Conservation (phyloP, 257 asterid species). For the Salvia rosmarinus region DNA sequence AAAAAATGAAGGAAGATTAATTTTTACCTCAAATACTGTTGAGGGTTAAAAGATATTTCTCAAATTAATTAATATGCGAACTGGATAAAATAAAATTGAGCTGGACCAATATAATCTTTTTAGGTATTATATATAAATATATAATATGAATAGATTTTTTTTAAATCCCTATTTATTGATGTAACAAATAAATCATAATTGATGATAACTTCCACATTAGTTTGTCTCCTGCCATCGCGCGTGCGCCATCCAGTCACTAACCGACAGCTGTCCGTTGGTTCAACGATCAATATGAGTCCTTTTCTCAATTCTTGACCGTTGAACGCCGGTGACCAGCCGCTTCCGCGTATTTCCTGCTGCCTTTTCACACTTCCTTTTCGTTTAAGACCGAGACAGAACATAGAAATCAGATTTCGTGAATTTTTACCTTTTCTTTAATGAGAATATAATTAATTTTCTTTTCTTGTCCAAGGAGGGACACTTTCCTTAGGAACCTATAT, state of each 20-base stretch:
- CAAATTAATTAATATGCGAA: too few relatives aligned
- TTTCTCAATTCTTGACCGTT: conserved; percentile 18
- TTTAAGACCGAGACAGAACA: neutral
- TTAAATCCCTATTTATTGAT: neutral
- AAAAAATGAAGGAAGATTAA: too few relatives aligned
- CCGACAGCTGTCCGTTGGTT: conserved; percentile 7
- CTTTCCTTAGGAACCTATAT: too few relatives aligned
- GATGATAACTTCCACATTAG: neutral
- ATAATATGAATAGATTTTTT: too few relatives aligned
- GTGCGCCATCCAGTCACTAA: neutral
- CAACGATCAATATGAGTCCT: neutral
- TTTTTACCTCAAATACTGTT: too few relatives aligned
- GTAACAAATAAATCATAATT: neutral
- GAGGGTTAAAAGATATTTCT: too few relatives aligned
- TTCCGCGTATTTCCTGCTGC: conserved; percentile 16
- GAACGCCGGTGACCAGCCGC: conserved; percentile 22
- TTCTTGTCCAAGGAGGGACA: too few relatives aligned
- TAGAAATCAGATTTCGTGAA: neutral
- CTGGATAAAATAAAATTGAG: too few relatives aligned
- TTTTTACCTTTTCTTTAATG: neutral
- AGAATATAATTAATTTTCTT: too few relatives aligned
- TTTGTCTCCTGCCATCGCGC: neutral
- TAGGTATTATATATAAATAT: too few relatives aligned
- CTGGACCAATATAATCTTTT: too few relatives aligned
- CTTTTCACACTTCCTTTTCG: neutral